A percentile compares a stretch with the other conserved stretches of the same genome.
Conservation (phyloP, 495 filamentous ascomycete genomes). For the Halenospora varia region DNA sequence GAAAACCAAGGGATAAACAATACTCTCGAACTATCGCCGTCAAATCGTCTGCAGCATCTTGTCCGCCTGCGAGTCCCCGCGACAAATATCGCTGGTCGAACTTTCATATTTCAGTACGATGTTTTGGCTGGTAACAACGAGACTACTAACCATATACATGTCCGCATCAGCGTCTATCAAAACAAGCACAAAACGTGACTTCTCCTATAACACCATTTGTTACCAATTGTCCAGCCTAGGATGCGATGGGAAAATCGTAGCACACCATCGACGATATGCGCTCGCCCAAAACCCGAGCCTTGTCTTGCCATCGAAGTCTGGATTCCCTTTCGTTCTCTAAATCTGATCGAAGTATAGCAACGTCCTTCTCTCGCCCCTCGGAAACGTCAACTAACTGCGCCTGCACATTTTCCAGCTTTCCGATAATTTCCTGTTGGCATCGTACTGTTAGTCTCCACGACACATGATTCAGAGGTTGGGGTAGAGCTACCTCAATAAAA, state of each 20-base stretch:
- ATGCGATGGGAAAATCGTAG: neutral
- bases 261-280: neutral
- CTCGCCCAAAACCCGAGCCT: neutral
- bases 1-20: slow-evolving; percentile 24
- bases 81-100: slow-evolving; percentile 35
- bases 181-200: slow-evolving; percentile 28
- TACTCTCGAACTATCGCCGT: slow-evolving; percentile 29
- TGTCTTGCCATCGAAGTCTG: slow-evolving; percentile 2
- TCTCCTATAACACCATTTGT: neutral
- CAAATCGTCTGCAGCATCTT: slow-evolving; percentile 34
- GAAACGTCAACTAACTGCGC: slow-evolving; percentile 35
- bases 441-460: too few relatives aligned
- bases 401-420: slow-evolving; percentile 29
- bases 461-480: too few relatives aligned
- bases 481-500: too few relatives aligned
- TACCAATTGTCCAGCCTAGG: neutral
- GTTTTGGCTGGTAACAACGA: neutral
- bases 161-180: slow-evolving; percentile 36
- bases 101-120: slow-evolving; percentile 16
- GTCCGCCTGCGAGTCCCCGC: slow-evolving; percentile 30
- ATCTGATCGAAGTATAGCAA: slow-evolving; percentile 32
- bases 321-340: slow-evolving; percentile 17
- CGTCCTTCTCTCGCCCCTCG: slow-evolving; percentile 23
- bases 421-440: slow-evolving; percentile 26
- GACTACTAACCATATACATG: slow-evolving; percentile 26